Conservation (phyloP, 1,284 basidiomycete genomes). For the Papiliotrema terrestris region DNA sequence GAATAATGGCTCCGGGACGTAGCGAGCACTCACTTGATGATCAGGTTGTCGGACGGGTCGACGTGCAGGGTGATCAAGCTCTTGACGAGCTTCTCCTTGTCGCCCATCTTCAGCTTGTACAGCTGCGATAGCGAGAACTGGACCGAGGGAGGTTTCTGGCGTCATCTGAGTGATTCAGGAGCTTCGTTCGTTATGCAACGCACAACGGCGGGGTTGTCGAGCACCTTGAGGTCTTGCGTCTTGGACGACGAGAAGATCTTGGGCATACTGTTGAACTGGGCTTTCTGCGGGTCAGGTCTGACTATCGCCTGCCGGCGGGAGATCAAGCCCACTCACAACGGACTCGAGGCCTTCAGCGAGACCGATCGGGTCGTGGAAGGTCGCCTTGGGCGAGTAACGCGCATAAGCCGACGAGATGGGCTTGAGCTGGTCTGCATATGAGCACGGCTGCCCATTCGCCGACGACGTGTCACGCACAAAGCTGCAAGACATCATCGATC, state of each 20-base stretch:
- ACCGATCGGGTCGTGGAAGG: constrained; percentile 38
- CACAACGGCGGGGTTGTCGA: constrained; percentile 38
- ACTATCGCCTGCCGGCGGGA: background rate
- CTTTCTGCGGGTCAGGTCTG: constrained; percentile 27
- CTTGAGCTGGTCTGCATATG: constrained; percentile 32
- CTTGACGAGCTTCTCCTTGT: constrained; percentile 29
- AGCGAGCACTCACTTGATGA: constrained; percentile 23
- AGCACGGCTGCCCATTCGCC: background rate
- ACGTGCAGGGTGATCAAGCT: constrained; percentile 35
- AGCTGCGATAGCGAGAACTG: constrained; percentile 35
- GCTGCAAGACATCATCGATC: constrained; percentile 33
- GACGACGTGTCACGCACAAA: constrained; percentile 22
- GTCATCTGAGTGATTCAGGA: background rate
- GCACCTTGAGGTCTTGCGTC: constrained; percentile 26
- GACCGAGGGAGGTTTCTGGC: constrained; percentile 38
- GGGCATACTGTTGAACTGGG: constrained; percentile 41
- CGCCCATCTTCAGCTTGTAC: constrained; percentile 27
- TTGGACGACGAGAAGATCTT: constrained; percentile 26
- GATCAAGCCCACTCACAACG: constrained; percentile 16
- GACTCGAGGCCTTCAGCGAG: constrained; percentile 32
- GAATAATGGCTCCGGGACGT: no score
- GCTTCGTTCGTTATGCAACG: constrained; percentile 4
- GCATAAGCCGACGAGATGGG: constrained; percentile 33
- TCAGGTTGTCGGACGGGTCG: constrained; percentile 31
- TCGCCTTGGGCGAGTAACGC: constrained; percentile 24